Evolutionary conservation across 768 basidiomycete species (phyloP).

Genomic region (Leccinum uliginosum): DNA sequence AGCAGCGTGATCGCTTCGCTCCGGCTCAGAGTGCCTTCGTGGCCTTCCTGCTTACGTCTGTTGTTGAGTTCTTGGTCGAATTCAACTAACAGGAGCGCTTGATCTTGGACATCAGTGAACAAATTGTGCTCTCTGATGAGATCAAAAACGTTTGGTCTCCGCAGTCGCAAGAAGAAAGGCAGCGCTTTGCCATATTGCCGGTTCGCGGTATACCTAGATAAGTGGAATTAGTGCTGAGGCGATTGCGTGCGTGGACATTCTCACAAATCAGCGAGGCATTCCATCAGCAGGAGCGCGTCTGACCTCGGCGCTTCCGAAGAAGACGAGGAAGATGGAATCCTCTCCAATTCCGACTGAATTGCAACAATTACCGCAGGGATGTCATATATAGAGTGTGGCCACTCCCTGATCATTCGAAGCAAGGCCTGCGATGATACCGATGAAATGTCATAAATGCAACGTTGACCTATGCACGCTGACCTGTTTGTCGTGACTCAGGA

Average conservation of each 20-base stretch:
- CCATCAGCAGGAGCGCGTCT: conserved; percentile 72
- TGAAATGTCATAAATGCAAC: not conserved
- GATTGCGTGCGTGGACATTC: conserved; percentile 14
- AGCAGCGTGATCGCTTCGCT: conserved; percentile 83
- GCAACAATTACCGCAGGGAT: conserved; percentile 84
- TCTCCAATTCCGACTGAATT: conserved; percentile 77
- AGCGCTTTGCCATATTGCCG: conserved; percentile 94
- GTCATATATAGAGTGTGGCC: conserved; percentile 92
- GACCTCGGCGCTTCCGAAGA: conserved; percentile 39
- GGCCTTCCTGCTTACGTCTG: conserved; percentile 43
- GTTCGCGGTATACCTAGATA: conserved; percentile 72
- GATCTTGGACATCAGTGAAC: conserved; percentile 93
- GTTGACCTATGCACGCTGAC: conserved; percentile 34
- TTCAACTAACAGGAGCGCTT: conserved; percentile 86
- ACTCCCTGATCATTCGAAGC: conserved; percentile 72
- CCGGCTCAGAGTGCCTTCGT: conserved; percentile 37
- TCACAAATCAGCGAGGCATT: conserved; percentile 88
- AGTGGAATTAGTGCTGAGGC: not conserved
- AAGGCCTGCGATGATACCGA: conserved; percentile 48
- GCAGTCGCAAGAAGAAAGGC: conserved; percentile 82
- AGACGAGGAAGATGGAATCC: conserved; percentile 46
- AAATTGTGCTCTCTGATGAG: conserved; percentile 91
- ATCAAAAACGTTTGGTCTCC: conserved; percentile 87
- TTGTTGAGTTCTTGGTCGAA: conserved; percentile 87
- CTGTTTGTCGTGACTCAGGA: conserved; percentile 70